These are phyloP conservation scores for Mortierella sp. DNA, from an alignment of 371 early-diverging fungal species.

Conservation along the genomic window DNA sequence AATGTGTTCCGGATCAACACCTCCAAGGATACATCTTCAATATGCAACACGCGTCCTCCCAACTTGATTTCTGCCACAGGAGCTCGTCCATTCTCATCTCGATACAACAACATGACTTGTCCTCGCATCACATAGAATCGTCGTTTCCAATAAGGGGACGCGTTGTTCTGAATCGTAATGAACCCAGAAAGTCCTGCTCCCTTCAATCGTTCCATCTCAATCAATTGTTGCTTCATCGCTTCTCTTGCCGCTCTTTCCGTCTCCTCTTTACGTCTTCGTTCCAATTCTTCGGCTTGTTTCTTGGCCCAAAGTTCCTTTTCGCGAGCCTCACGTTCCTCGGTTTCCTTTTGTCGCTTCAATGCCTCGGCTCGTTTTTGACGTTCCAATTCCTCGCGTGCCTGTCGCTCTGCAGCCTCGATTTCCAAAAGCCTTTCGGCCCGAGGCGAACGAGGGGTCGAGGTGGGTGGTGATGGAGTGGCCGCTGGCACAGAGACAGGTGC, in stretches of 20 bases:
- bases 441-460: background rate
- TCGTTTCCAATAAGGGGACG: slow-evolving; percentile 56
- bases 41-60: slow-evolving; percentile 21
- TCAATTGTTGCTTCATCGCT: slow-evolving; percentile 12
- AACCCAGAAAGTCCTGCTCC: slow-evolving; percentile 30
- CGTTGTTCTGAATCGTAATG: slow-evolving; percentile 46
- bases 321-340: slow-evolving; percentile 7
- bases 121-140: slow-evolving; percentile 54
- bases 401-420: slow-evolving; percentile 4
- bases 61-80: slow-evolving; percentile 60
- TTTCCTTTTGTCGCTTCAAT: slow-evolving; percentile 8
- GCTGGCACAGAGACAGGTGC: background rate
- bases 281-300: slow-evolving; percentile 10
- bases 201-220: slow-evolving; percentile 5
- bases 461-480: background rate
- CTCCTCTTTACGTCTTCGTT: slow-evolving; percentile 16
- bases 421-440: slow-evolving; percentile 4
- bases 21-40: slow-evolving; percentile 37
- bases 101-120: slow-evolving; percentile 45
- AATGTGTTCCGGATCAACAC: slow-evolving; percentile 51
- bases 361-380: slow-evolving; percentile 9
- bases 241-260: slow-evolving; percentile 13
- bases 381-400: slow-evolving; percentile 12
- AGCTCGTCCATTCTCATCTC: slow-evolving; percentile 53
- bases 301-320: slow-evolving; percentile 7